Base-by-base conservation (phyloP, 148 eudicot genomes). In the Rheum nobile region DNA sequence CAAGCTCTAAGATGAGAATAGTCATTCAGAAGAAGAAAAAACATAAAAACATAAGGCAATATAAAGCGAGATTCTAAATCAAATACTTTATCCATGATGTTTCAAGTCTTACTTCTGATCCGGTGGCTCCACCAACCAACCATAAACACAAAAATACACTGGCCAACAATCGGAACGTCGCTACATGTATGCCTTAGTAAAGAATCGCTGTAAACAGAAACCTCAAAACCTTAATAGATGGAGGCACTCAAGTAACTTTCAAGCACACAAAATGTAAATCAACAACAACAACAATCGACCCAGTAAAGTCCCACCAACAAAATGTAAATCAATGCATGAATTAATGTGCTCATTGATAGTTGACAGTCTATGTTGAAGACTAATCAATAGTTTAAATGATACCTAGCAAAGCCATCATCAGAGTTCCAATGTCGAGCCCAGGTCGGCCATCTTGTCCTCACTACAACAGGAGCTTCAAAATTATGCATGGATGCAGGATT, bases 321-420 rank as follows among this genome's bases (percentile, higher is more conserved):
- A n/a, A 43, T 10, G 41, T 16, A 17, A 17, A 26, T 50, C 2
- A 42, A 22, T 26, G 46, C 14, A 42, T 10, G 46, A n/a, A n/a
- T n/a, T n/a, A 61, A 77, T 75, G 48, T 34, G 69, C 26, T 59
- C 44, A 9, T n/a, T n/a, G n/a, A n/a, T n/a, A n/a, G n/a, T n/a
- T n/a, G n/a, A n/a, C n/a, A n/a, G n/a, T n/a, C n/a, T n/a, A n/a
- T n/a, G n/a, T n/a, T n/a, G n/a, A n/a, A n/a, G n/a, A n/a, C n/a
- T n/a, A n/a, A n/a, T 11, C n/a, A n/a, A n/a, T n/a, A n/a, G n/a
- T n/a, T n/a, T n/a, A n/a, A n/a, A 42, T 1, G 14, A 14, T 84
- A 93, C 98, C 98, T 94, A 35, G 93, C 88, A 81, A 91, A 91
- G 42, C 98, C 98, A 84, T 94, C 98, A 78, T 94, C 98, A 76